Conservation (phyloP, 2,329 filamentous ascomycete species). For the Neospermospora avenae region DNA sequence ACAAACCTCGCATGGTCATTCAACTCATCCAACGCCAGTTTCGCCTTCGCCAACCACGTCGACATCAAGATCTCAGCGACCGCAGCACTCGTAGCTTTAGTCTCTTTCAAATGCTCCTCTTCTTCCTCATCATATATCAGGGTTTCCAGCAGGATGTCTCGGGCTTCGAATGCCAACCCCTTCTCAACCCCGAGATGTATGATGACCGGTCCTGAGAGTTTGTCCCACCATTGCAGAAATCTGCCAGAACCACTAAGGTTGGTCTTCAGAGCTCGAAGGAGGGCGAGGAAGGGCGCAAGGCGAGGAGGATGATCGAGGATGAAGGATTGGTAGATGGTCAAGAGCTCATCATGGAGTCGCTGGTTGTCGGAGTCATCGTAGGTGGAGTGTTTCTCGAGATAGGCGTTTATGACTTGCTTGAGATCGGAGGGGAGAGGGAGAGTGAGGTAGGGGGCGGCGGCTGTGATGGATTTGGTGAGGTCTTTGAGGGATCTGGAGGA, state of each 20-base stretch:
- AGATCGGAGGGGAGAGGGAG: conserved; percentile 67
- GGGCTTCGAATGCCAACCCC: conserved; percentile 59
- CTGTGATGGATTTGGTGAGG: conserved; percentile 54
- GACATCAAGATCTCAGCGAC: conserved; percentile 55
- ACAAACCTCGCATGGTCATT: conserved; percentile 44
- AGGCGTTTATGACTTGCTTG: conserved; percentile 58
- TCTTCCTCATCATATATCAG: conserved; percentile 60
- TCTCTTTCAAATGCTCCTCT: conserved; percentile 45
- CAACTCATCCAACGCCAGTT: conserved; percentile 39
- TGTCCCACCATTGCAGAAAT: conserved; percentile 69
- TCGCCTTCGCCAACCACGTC: conserved; percentile 52
- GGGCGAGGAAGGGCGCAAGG: conserved; percentile 64
- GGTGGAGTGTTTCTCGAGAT: conserved; percentile 64
- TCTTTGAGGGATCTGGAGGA: conserved; percentile 50
- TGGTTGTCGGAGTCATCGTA: conserved; percentile 68
- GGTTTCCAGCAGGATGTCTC: conserved; percentile 61
- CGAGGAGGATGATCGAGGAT: conserved; percentile 55
- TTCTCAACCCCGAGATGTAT: conserved; percentile 59
- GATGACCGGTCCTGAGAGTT: conserved; percentile 54
- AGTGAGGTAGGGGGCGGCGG: conserved; percentile 46
- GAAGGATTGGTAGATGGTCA: conserved; percentile 61
- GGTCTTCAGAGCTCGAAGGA: conserved; percentile 62
- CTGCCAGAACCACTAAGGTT: conserved; percentile 60
- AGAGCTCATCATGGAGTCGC: conserved; percentile 69
- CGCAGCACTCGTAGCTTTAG: conserved; percentile 42